Conservation (phyloP, 305 asterid genomes). For the Andrographis paniculata region DNA sequence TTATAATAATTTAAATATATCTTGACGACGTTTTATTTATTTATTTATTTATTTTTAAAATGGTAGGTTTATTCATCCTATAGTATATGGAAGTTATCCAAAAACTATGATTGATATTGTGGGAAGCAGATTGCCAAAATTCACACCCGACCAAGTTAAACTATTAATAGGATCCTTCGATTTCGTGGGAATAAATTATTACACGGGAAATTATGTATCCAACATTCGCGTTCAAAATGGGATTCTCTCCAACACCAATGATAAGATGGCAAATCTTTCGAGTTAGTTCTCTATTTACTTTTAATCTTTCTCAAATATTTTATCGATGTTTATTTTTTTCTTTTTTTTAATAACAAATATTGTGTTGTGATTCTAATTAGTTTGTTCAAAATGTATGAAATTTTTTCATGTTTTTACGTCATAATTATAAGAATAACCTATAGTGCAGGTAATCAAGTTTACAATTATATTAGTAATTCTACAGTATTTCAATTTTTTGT, state of each 20-base stretch:
- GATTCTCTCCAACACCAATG: constrained; percentile 30
- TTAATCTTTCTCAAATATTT: too few relatives aligned
- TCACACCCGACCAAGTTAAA: constrained; percentile 22
- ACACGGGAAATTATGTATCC: constrained; percentile 39
- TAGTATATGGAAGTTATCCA: constrained; percentile 55
- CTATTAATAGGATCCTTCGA: constrained; percentile 42
- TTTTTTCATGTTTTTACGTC: too few relatives aligned
- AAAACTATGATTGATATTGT: constrained; percentile 25
- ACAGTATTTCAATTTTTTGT: too few relatives aligned
- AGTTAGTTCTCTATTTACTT: too few relatives aligned
- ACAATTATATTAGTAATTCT: too few relatives aligned
- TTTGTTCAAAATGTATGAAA: too few relatives aligned
- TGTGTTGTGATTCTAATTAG: too few relatives aligned
- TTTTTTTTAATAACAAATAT: too few relatives aligned
- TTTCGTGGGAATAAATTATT: constrained; percentile 54
- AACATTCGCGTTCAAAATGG: constrained; percentile 9
- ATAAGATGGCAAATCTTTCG: constrained; percentile 28
- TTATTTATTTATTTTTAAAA: background rate
- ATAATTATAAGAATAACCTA: too few relatives aligned
- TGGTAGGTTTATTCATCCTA: constrained; percentile 46
- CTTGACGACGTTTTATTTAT: background rate
- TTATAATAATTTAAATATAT: background rate
- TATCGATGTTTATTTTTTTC: too few relatives aligned
- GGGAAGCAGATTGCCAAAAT: constrained; percentile 44
- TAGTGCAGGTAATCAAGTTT: too few relatives aligned